A percentile compares a stretch with the other conserved stretches of the same genome.
These are phyloP conservation scores for Malus domestica DNA, from an alignment of 306 rosid genomes.

Conservation along the genomic window DNA sequence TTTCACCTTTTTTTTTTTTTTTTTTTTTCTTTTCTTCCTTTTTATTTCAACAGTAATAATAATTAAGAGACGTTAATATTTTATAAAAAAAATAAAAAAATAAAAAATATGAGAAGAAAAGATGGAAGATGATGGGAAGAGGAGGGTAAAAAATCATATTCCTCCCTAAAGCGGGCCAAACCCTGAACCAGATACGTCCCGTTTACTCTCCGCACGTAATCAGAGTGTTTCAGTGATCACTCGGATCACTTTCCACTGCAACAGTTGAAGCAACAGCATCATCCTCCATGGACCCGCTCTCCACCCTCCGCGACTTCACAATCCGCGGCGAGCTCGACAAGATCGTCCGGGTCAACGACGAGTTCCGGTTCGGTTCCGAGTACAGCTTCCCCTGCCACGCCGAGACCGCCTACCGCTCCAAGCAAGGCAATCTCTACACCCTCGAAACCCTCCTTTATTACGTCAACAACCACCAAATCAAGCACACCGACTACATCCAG, in stretches of 20 bases:
- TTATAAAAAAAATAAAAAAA: no score
- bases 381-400: conserved; percentile 60
- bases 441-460: conserved; percentile 88
- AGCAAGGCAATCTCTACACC: conserved; percentile 87
- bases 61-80: no score
- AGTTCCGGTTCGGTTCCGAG: conserved; percentile 78
- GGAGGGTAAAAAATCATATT: no score
- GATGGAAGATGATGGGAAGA: no score
- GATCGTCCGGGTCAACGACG: conserved; percentile 48
- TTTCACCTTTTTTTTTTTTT: no score
- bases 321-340: conserved; percentile 80
- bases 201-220: neutral
- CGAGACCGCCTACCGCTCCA: conserved; percentile 82
- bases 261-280: neutral
- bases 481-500: conserved; percentile 85
- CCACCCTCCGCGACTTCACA: conserved; percentile 86
- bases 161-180: neutral
- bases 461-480: conserved; percentile 64
- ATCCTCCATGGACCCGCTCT: conserved; percentile 70
- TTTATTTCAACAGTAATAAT: no score
- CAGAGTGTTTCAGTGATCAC: neutral
- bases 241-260: neutral
- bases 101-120: no score
- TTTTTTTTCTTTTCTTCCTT: fast-evolving
- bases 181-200: neutral